phyloP scores from a whole-genome alignment of 495 filamentous ascomycete species.

The Penicillium pulvis region DNA sequence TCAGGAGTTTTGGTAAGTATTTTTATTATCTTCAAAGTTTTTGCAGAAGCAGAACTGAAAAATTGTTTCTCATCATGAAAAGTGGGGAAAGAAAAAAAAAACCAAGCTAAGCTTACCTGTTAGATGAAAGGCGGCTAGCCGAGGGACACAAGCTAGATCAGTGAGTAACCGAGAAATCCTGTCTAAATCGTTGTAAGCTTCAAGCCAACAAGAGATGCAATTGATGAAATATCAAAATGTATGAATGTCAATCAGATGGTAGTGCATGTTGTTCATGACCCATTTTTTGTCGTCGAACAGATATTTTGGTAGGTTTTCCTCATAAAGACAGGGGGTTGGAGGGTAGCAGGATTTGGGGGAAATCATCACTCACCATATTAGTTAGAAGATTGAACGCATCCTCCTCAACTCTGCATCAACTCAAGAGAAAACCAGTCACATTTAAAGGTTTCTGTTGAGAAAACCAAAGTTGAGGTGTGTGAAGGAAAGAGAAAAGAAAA shows the following conservation, averaged over 20 bases:
- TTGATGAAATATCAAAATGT: conserved; percentile 22
- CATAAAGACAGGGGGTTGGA: conserved; percentile 45
- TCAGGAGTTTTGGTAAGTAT: conserved; percentile 73
- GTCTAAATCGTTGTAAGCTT: conserved; percentile 24
- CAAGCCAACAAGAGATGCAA: conserved; percentile 7
- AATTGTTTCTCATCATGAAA: conserved; percentile 72
- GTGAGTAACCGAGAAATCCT: conserved; percentile 3
- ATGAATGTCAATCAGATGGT: conserved; percentile 81
- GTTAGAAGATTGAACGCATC: not conserved
- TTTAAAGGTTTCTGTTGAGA: conserved; percentile 21
- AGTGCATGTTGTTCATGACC: conserved; percentile 98
- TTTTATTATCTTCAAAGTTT: conserved; percentile 72
- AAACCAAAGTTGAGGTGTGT: conserved; percentile 22
- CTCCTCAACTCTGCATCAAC: not conserved
- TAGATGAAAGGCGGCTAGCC: not conserved
- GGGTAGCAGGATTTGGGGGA: conserved; percentile 8
- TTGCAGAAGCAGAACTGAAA: conserved; percentile 98
- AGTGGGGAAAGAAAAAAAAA: conserved; percentile 13
- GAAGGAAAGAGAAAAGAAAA: conserved; percentile 31
- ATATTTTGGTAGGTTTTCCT: conserved; percentile 64
- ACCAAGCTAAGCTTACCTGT: conserved; percentile 11
- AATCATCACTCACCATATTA: conserved; percentile 31
- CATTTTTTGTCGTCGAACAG: conserved; percentile 78
- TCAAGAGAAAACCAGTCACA: conserved; percentile 21
- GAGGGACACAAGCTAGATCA: not conserved